Base-by-base conservation (phyloP, 257 asterid species). In the Petunia secreta region DNA sequence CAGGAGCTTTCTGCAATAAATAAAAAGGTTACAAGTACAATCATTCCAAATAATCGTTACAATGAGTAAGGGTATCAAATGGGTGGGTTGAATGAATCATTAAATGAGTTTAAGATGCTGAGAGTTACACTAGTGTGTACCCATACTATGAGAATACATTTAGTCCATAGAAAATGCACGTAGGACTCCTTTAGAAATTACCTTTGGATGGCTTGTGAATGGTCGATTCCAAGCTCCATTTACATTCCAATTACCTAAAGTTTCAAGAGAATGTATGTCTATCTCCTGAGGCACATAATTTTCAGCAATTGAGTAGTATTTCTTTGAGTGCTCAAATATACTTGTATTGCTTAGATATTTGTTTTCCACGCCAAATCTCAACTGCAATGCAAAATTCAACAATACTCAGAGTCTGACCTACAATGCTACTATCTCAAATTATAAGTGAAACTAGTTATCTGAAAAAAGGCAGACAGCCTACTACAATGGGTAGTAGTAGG, bases 161-260 rank as follows among this genome's bases (percentile, higher is more conserved):
- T 15, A 2, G 15, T 55, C 15, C 14, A 55, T 8, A 58, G 16
- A 58, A 57, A 7, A 1, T 11, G 16, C 13, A 58, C 3, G 64
- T 58, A 36, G n/a, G 36, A 36, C 34, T 13, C 0, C 1, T 58
- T 59, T 59, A 36, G 64, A 59, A 62, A 34, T 1, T 79, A 91
- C 97, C 94, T 89, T 89, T 36, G 95, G 97, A 75, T 92, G 97
- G 82, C 91, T 85, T 40, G 91, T 88, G 78, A 89, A 92, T 6
- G 94, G 91, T 85, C 97, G 85, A 48, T 77, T 77, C 97, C 97
- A 92, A 46, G 83, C 63, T 64, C 90, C 87, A 44, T 83, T 60
- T 7, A 87, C 75, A 48, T 88, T 87, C 94, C 97, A 89, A 75
- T 86, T 82, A 39, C 77, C 87, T 50, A 64, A 54, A 41, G 93